Evolutionary conservation across 768 basidiomycete genomes (phyloP).

Genomic region (Leccinum boreale): DNA sequence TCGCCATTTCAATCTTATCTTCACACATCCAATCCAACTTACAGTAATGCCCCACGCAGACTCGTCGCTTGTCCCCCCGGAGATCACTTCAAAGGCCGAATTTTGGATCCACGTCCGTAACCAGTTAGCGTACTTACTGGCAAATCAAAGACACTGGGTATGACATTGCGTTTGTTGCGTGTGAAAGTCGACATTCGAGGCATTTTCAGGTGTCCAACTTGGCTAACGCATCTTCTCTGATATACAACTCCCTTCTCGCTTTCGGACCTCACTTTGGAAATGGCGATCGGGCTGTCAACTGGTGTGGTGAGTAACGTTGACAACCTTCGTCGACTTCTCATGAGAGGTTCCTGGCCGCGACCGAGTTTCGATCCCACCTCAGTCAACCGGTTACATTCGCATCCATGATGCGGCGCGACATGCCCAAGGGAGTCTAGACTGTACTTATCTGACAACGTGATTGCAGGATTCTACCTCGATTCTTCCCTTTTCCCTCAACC

Average conservation of each 20-base stretch:
- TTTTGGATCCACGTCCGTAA: constrained; percentile 78
- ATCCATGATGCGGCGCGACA: background rate
- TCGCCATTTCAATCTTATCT: background rate
- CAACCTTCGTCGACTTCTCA: background rate
- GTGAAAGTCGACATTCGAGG: background rate
- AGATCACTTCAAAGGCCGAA: constrained; percentile 65
- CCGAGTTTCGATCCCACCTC: background rate
- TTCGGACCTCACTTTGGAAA: constrained; percentile 64
- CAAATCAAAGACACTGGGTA: constrained; percentile 78
- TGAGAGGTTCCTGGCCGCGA: background rate
- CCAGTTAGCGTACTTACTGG: constrained; percentile 62
- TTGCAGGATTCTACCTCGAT: constrained; percentile 81
- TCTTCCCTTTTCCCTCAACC: constrained; percentile 58
- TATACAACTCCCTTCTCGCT: constrained; percentile 73
- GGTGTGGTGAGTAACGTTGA: constrained; percentile 72
- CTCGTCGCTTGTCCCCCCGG: constrained; percentile 63
- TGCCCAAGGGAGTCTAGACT: background rate
- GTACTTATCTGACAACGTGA: constrained; percentile 17
- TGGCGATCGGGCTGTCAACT: constrained; percentile 72
- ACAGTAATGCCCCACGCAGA: constrained; percentile 83
- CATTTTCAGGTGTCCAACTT: constrained; percentile 72
- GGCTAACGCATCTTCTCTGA: constrained; percentile 76
- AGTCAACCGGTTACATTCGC: background rate
- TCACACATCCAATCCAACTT: background rate
- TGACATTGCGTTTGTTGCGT: constrained; percentile 11